Conservation (phyloP, 257 asterid genomes). For the Anisodus acutangulus region DNA sequence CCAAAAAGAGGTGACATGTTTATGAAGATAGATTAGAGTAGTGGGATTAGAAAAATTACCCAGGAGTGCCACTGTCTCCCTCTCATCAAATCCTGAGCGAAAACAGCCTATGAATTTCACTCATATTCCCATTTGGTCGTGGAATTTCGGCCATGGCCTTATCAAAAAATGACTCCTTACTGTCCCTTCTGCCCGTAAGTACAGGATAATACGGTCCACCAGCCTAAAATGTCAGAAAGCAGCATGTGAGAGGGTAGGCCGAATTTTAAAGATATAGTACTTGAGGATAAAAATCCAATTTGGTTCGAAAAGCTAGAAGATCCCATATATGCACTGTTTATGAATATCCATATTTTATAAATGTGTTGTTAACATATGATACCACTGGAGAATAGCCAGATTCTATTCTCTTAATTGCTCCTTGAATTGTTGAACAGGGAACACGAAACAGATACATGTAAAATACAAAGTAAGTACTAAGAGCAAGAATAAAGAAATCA, state of each 20-base stretch:
- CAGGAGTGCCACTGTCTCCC: no score
- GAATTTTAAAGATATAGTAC: not conserved
- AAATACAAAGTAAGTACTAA: no score
- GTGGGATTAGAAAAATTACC: no score
- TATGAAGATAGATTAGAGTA: no score
- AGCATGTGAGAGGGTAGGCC: not conserved
- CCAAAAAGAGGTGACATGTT: no score
- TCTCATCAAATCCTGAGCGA: no score
- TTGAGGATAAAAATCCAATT: not conserved
- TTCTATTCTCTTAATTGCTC: not conserved
- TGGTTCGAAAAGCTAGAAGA: not conserved
- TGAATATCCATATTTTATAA: not conserved
- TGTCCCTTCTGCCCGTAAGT: slow-evolving; percentile 45
- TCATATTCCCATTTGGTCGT: slow-evolving; percentile 36
- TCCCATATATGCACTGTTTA: not conserved
- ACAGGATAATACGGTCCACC: slow-evolving; percentile 51
- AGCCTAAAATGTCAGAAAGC: slow-evolving; percentile 34
- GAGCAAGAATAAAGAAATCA: not conserved
- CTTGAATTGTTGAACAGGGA: not conserved
- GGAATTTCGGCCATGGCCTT: slow-evolving; percentile 42
- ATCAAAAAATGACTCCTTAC: slow-evolving; percentile 33
- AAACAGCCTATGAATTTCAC: slow-evolving; percentile 35
- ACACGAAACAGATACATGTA: not conserved
- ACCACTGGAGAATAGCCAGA: not conserved
- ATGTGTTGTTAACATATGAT: not conserved